phyloP scores from a whole-genome alignment of 1,284 basidiomycete species.

The Rhodotorula sp. region DNA sequence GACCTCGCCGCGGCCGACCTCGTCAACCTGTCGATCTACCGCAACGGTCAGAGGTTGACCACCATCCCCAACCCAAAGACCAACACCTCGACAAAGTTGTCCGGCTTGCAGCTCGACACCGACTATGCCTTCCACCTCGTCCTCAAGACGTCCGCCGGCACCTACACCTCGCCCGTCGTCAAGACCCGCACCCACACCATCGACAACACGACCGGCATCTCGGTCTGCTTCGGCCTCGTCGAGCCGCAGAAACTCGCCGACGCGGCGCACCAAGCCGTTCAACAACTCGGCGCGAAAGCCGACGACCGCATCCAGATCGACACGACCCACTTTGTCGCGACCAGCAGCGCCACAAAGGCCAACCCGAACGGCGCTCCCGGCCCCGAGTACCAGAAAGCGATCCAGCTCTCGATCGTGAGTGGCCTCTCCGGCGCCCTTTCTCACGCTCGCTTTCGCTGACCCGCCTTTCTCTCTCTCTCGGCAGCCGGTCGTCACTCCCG shows the following conservation, averaged over 20 bases:
- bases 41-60: slow-evolving; percentile 81
- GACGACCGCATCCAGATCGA: slow-evolving; percentile 74
- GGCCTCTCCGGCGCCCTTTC: slow-evolving; percentile 27
- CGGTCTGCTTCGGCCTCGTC: slow-evolving; percentile 85
- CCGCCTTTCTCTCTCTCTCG: not conserved
- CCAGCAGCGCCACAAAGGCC: slow-evolving; percentile 1
- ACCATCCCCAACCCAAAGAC: slow-evolving; percentile 73
- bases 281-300: slow-evolving; percentile 81
- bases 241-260: slow-evolving; percentile 71
- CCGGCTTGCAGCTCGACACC: slow-evolving; percentile 73
- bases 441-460: not conserved
- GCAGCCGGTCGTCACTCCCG: slow-evolving; percentile 46
- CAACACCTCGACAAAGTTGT: slow-evolving; percentile 85
- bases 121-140: slow-evolving; percentile 91
- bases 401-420: slow-evolving; percentile 67
- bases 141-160: slow-evolving; percentile 80
- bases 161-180: slow-evolving; percentile 75
- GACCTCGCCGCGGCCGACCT: slow-evolving; percentile 78
- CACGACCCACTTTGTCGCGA: slow-evolving; percentile 45
- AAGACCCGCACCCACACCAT: slow-evolving; percentile 85
- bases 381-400: slow-evolving; percentile 82
- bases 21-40: slow-evolving; percentile 82
- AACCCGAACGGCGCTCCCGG: slow-evolving; percentile 60
- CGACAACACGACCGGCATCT: slow-evolving; percentile 86
- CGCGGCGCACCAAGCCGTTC: slow-evolving; percentile 70